These are phyloP conservation scores for Xylaria sp. DNA, from an alignment of 2,329 filamentous ascomycete species.

Conservation along the genomic window DNA sequence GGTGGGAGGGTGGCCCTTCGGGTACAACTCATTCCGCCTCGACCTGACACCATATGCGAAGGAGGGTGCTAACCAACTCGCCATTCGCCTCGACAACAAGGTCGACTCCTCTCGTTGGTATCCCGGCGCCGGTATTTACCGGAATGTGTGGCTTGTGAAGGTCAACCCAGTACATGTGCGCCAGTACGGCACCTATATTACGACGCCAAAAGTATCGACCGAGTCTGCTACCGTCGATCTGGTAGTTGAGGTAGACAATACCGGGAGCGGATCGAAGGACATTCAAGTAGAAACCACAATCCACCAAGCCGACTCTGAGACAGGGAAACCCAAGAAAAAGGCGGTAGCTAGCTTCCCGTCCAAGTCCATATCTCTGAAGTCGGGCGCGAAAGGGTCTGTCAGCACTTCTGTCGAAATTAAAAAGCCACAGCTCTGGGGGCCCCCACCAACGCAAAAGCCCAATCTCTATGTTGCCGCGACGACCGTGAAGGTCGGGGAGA, in stretches of 20 bases:
- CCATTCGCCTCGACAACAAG: conserved; percentile 58
- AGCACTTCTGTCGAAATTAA: conserved; percentile 44
- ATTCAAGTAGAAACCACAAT: conserved; percentile 50
- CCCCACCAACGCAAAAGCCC: conserved; percentile 50
- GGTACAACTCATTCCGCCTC: conserved; percentile 57
- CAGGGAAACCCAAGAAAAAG: conserved; percentile 36
- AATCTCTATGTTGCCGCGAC: conserved; percentile 56
- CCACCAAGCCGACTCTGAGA: conserved; percentile 44
- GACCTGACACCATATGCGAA: conserved; percentile 53
- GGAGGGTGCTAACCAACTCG: conserved; percentile 49
- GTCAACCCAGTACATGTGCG: conserved; percentile 52
- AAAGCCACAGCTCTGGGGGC: conserved; percentile 55
- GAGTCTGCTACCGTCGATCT: conserved; percentile 52
- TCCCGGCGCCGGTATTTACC: conserved; percentile 59
- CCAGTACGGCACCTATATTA: conserved; percentile 57
- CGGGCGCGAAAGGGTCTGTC: conserved; percentile 41
- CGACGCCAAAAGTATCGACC: conserved; percentile 51
- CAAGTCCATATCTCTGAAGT: conserved; percentile 39
- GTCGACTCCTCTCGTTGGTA: conserved; percentile 58
- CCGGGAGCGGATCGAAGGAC: conserved; percentile 36
- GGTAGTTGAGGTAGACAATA: conserved; percentile 54
- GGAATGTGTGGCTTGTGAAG: conserved; percentile 60
- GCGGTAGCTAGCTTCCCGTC: conserved; percentile 45
- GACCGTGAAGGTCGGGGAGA: conserved; percentile 37
- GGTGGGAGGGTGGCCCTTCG: conserved; percentile 58